Conservation (phyloP, 176 grass and related monocot genomes). For the Typha latifolia region DNA sequence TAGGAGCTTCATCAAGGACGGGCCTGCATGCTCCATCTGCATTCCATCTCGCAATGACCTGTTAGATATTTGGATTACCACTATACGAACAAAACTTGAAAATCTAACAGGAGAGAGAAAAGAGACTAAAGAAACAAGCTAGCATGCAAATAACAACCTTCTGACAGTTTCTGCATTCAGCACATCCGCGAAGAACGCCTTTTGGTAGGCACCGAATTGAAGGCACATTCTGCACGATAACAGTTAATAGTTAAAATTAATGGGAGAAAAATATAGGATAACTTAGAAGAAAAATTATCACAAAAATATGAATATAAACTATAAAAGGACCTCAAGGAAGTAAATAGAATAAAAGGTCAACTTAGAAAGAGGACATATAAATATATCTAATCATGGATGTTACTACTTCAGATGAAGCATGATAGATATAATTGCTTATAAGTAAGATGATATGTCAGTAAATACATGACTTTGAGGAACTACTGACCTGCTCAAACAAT, state of each 20-base stretch:
- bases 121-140: neutral
- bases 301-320: no score
- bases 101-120: neutral
- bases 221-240: conserved; percentile 4
- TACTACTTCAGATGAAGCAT: neutral
- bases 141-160: conserved; percentile 12
- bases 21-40: conserved; percentile 9
- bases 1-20: conserved; percentile 22
- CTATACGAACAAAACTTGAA: neutral
- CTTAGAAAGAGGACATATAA: no score
- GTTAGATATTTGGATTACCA: neutral
- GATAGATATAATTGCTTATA: neutral
- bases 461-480: neutral
- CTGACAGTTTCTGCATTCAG: conserved; percentile 18
- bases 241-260: neutral
- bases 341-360: no score
- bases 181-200: conserved; percentile 17
- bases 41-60: conserved; percentile 23
- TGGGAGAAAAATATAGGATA: no score
- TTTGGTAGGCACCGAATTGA: conserved; percentile 4
- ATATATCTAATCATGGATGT: neutral
- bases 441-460: neutral
- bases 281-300: no score
- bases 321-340: no score
- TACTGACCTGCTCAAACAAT: neutral